Evolutionary conservation across 441 rosid species (phyloP), one percentile per base, ranked within the genome.

Genomic region (Populus hybrid): DNA sequence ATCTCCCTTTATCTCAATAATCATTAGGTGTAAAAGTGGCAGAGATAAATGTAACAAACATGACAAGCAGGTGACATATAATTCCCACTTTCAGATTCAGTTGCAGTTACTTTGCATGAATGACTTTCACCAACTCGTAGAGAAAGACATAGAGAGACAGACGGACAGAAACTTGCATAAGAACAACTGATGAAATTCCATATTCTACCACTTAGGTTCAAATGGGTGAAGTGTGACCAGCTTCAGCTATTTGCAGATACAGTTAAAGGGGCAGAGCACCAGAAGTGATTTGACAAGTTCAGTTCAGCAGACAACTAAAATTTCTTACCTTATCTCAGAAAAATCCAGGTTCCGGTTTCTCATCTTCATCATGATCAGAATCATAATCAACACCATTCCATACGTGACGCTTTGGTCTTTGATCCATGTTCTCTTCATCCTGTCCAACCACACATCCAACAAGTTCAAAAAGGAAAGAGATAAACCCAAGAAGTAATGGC

Each of bases 401-500:
- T 79, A 95, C 90, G 68, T 95, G 95, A 76, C 83, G 98, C 75
- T 90, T 88, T 72, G 98, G 95, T 82, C 95, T 90, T 73, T 75
- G 74, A 82, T 95, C 98, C 91, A 92, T 82, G 74, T 90, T 89
- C 80, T 89, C 97, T 85, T 93, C 99, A 30, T 86, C 86, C 99
- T 95, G 80, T 30, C 32, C 32, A 30, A 30, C 32, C 32, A 30
- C 32, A 30, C 34, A 9, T 68, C 78, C 72, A 70, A 36, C 57
- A 40, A 76, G 70, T 65, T 36, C 6, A 65, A 63, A 70, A 32
- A n/a, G 23, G 53, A 75, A 53, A 30, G 68, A 66, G 21, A 73
- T n/a, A 71, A 14, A 24, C 6, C 19, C 28, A 67, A 64, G 28
- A 32, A 42, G 67, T 67, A 70, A 61, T 0, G 74, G 28, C 57